Percentiles rank a stretch among this genome's conserved stretches.
These are phyloP conservation scores for Sequoiadendron giganteum DNA, from an alignment of 75 land plant genomes.

Conservation along the genomic window DNA sequence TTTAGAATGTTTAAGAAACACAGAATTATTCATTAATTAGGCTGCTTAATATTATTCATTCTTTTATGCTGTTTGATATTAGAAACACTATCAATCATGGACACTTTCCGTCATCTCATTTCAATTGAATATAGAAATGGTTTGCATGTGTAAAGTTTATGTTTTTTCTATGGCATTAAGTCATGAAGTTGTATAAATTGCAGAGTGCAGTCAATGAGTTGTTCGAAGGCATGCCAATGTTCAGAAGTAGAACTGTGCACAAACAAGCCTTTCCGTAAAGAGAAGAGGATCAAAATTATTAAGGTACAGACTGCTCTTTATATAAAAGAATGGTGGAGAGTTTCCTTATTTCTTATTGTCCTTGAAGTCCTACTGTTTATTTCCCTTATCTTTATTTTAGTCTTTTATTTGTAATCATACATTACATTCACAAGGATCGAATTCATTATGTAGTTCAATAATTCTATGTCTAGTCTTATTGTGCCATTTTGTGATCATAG, in stretches of 20 bases:
- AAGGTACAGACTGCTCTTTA: conserved; percentile 43
- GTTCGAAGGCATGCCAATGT: conserved; percentile 83
- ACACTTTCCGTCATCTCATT: background rate
- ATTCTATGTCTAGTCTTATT: background rate
- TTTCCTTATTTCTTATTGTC: conserved; percentile 1
- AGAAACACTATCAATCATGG: background rate
- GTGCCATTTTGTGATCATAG: background rate
- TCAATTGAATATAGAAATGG: background rate
- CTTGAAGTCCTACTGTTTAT: background rate
- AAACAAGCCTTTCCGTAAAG: conserved; percentile 86
- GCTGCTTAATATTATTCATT: background rate
- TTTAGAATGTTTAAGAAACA: background rate
- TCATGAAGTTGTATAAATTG: conserved; percentile 13
- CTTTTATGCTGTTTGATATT: background rate
- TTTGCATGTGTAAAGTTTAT: background rate
- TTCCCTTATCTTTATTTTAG: background rate
- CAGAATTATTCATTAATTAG: background rate
- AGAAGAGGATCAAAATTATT: conserved; percentile 73
- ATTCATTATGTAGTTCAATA: background rate
- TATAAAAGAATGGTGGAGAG: background rate
- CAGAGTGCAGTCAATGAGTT: conserved; percentile 88
- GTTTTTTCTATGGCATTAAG: background rate
- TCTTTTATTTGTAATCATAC: background rate
- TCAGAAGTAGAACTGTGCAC: conserved; percentile 53
- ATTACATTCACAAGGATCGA: background rate